Evolutionary conservation across 495 filamentous ascomycete genomes (phyloP).

Genomic region (Neurospora hispaniola): DNA sequence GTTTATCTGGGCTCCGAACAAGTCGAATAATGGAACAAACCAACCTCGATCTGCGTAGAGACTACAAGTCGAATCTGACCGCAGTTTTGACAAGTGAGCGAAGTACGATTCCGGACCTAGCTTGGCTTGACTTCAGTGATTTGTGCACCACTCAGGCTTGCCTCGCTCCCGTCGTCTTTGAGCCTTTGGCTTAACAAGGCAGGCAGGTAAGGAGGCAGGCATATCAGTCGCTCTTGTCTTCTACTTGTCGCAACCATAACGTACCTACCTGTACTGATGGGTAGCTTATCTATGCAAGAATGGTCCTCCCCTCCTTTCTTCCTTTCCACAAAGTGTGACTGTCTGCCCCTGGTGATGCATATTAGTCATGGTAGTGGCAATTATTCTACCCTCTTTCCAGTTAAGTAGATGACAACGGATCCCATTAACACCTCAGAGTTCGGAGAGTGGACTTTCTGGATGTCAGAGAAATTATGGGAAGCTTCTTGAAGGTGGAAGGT

Average conservation of each 20-base stretch:
- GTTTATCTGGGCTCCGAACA: background rate
- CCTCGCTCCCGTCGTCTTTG: background rate
- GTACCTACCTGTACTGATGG: no score
- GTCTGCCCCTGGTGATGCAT: background rate
- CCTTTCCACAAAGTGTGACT: background rate
- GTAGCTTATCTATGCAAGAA: no score
- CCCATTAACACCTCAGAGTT: background rate
- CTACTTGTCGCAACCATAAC: background rate
- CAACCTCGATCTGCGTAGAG: background rate
- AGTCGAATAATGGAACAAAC: background rate
- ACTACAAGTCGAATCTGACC: background rate
- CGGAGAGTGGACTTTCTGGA: background rate
- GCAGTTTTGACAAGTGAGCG: background rate
- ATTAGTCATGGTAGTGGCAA: background rate
- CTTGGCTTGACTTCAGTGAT: background rate
- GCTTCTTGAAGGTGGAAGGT: background rate
- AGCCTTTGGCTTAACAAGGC: background rate
- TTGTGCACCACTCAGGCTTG: background rate
- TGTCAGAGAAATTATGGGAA: background rate
- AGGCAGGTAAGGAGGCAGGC: background rate
- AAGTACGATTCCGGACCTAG: background rate
- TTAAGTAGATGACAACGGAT: background rate
- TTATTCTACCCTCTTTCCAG: background rate
- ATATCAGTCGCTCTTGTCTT: background rate
- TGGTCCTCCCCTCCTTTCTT: background rate